phyloP scores from a whole-genome alignment of 805 yeast species.

The Saccharomycopsis sp. region DNA sequence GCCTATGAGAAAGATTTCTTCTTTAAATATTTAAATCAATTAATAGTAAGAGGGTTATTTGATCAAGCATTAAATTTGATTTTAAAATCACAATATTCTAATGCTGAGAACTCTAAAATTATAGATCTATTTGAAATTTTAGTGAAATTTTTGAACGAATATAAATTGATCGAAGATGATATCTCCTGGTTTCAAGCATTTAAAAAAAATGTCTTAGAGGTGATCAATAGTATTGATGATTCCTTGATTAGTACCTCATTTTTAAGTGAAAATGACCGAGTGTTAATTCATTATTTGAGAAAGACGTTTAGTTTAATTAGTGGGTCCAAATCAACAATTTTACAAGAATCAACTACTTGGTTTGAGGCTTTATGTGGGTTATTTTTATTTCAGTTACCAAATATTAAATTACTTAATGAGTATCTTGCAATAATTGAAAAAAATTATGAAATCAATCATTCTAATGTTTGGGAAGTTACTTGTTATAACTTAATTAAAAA shows the following conservation, averaged over 20 bases:
- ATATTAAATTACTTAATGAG: conserved; percentile 35
- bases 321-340: conserved; percentile 39
- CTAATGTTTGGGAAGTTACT: conserved; percentile 46
- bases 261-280: conserved; percentile 1
- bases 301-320: conserved; percentile 30
- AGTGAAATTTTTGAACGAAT: conserved; percentile 23
- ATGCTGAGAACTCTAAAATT: conserved; percentile 25
- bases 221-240: conserved; percentile 10
- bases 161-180: conserved; percentile 6
- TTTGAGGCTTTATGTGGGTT: conserved; percentile 56
- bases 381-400: conserved; percentile 55
- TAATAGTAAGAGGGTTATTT: conserved; percentile 56
- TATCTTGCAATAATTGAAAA: conserved; percentile 26
- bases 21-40: conserved; percentile 55
- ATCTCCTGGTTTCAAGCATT: conserved; percentile 5
- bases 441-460: conserved; percentile 23
- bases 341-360: conserved; percentile 52
- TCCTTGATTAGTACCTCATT: background rate
- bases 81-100: conserved; percentile 36
- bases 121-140: conserved; percentile 14
- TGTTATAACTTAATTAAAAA: conserved; percentile 47
- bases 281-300: conserved; percentile 23
- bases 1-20: conserved; percentile 48
- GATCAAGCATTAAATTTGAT: conserved; percentile 46
- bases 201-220: conserved; percentile 6